Evolutionary conservation across 2,329 filamentous ascomycete species (phyloP), one percentile per base, ranked within the genome.

Genomic region (Ramularia endophylla): DNA sequence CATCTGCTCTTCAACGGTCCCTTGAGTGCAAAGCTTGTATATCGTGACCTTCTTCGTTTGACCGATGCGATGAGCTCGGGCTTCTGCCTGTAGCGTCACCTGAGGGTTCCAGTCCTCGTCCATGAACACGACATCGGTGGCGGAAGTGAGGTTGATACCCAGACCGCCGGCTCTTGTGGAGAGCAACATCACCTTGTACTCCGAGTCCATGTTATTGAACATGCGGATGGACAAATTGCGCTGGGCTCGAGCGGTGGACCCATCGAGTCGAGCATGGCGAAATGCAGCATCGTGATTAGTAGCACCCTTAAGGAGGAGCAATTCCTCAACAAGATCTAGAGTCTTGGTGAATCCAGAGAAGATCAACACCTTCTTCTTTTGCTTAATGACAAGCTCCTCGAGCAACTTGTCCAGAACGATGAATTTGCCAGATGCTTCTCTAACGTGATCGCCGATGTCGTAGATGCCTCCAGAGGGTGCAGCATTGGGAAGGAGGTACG

Each of bases 1-100:
- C 72, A 78, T 78, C 43, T 78, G 75, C 46, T 76, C 72, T 46
- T 78, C 75, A 0, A 78, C 72, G 0, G 75, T 78, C 1, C 75
- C 75, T 40, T 71, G 70, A 0, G 75, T 73, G 45, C 73, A 74
- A 0, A 78, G 59, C 48, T 76, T 75, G 57, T 77, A 77, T 6
- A 79, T 65, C 0, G 71, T 74, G 0, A 77, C 74, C 11, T 70
- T 67, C 40, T 71, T 64, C 0, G 65, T 74, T 52, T 78, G 74
- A 0, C 74, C 74, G 28, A 77, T 76, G 2, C 74, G 64, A 42
- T 77, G 73, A 0, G 73, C 71, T 18, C 74, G 63, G 3, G 73
- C 70, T 53, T 77, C 73, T 0, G 74, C 74, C 47, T 77, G 74
- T 0, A 74, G 53, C 36, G 69, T 74, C 4, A 72, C 64, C 42